A percentile compares a stretch with the other conserved stretches of the same genome.
phyloP scores from a whole-genome alignment of 164 flowering plant species.

The Chimonanthus praecox region DNA sequence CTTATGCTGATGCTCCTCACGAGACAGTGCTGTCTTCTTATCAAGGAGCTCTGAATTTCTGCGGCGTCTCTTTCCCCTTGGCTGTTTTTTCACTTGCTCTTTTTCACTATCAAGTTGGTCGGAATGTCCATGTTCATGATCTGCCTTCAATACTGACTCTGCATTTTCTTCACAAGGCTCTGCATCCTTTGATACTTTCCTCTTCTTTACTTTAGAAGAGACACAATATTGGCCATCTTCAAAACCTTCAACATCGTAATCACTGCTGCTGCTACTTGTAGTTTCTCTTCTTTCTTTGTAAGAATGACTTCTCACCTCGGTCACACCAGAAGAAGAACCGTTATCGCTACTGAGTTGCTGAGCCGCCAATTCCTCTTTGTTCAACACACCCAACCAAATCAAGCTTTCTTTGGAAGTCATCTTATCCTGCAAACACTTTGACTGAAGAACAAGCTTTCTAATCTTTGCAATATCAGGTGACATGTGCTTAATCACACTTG shows the following conservation, averaged over 20 bases:
- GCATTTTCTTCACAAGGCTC: slow-evolving; percentile 15
- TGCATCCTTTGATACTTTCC: slow-evolving; percentile 25
- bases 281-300: slow-evolving; percentile 32
- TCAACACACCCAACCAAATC: slow-evolving; percentile 68
- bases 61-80: slow-evolving; percentile 31
- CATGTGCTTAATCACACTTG: slow-evolving; percentile 77
- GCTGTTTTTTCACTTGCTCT: slow-evolving; percentile 23
- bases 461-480: slow-evolving; percentile 27
- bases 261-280: slow-evolving; percentile 40
- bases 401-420: slow-evolving; percentile 81
- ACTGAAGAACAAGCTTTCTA: slow-evolving; percentile 58
- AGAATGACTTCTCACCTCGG: slow-evolving; percentile 32
- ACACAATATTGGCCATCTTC: slow-evolving; percentile 44
- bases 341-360: slow-evolving; percentile 54
- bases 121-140: slow-evolving; percentile 1
- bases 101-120: slow-evolving; percentile 19
- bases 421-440: slow-evolving; percentile 80
- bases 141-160: neutral
- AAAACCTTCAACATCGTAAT: slow-evolving; percentile 62
- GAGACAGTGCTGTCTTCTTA: slow-evolving; percentile 11
- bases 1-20: slow-evolving; percentile 13
- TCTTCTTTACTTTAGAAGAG: slow-evolving; percentile 53
- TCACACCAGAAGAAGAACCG: slow-evolving; percentile 42
- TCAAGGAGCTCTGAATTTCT: slow-evolving; percentile 16
- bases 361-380: slow-evolving; percentile 48